Percentiles rank a stretch among this genome's conserved stretches.
phyloP scores from a whole-genome alignment of 768 basidiomycete species.

The Mycena vitilis region DNA sequence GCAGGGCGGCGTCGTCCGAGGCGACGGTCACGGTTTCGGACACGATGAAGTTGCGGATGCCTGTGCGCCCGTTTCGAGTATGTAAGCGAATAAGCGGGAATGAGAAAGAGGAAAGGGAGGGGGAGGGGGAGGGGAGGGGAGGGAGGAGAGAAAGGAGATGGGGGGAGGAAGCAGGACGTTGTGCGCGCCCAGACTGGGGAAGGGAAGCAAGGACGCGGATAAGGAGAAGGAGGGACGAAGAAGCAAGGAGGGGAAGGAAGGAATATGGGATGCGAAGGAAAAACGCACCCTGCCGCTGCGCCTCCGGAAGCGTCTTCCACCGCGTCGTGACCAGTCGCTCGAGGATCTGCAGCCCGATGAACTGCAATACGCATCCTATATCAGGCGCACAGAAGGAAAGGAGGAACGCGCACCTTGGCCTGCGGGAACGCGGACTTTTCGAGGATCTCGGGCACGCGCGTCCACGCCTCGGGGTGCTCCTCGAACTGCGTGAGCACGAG shows the following conservation, averaged over 20 bases:
- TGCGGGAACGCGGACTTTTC: slow-evolving; percentile 86
- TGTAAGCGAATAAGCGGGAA: too few relatives aligned
- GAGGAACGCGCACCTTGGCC: slow-evolving; percentile 78
- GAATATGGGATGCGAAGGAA: too few relatives aligned
- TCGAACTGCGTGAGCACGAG: slow-evolving; percentile 95
- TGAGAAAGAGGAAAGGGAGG: too few relatives aligned
- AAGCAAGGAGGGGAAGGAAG: too few relatives aligned
- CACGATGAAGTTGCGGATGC: slow-evolving; percentile 97
- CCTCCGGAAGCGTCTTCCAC: slow-evolving; percentile 96
- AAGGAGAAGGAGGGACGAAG: too few relatives aligned
- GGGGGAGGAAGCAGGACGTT: too few relatives aligned
- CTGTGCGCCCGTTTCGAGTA: too few relatives aligned
- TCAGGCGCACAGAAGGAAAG: too few relatives aligned
- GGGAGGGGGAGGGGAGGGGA: too few relatives aligned
- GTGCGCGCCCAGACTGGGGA: too few relatives aligned
- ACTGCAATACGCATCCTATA: slow-evolving; percentile 62
- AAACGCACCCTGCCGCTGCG: slow-evolving; percentile 83
- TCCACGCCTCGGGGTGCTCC: slow-evolving; percentile 98
- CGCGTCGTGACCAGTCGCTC: slow-evolving; percentile 94
- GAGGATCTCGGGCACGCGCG: slow-evolving; percentile 93
- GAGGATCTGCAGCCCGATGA: slow-evolving; percentile 95
- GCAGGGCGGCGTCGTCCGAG: slow-evolving; percentile 88
- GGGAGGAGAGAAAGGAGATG: too few relatives aligned
- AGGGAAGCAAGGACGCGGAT: too few relatives aligned
- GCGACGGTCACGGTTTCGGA: slow-evolving; percentile 92